Evolutionary conservation across 140 eudicot genomes (phyloP), one percentile per base, ranked within the genome.

Genomic region (Stevia rebaudiana): DNA sequence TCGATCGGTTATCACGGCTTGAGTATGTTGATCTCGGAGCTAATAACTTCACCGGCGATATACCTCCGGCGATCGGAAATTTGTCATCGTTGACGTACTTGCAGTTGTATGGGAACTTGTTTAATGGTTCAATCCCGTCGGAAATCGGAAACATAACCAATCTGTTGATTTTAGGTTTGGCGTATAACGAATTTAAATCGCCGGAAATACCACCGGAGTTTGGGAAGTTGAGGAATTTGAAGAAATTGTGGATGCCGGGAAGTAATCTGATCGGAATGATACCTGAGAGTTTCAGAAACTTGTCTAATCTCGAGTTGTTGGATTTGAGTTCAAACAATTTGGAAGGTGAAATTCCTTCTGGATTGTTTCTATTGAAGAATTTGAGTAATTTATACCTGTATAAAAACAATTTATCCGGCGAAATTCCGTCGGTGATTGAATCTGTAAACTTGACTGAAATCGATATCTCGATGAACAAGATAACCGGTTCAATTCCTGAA

Each of bases 1-100:
- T 89, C 3, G 77, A 83, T 67, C 52, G 71, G 3, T 76, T 89
- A 19, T 53, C 71, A 7, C 17, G 56, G 16, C 68, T 89, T 3
- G 56, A 73, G 10, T 61, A 53, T 55, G 75, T 86, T 54, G 78
- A 86, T 31, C 63, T 89, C 12, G 73, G 84, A 9, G 87, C 68
- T n/a, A 90, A 90, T 70, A 90, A 90, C 73, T 83, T 90, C 80
- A 74, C 82, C 54, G 95, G 95, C 8, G 85, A 86, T 18, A 69
- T 90, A 22, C 97, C 97, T 37, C 78, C 80, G 37, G 73, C 68
- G 1, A 75, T 86, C 47, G 94, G 95, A 0, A 70, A 67, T 22
- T 54, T 90, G 40, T 57, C 82, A 2, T 41, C 48, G 52, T 69
- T 90, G 47, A 37, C 25, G 30, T 56, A 22, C 12, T 41, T 90